phyloP scores from a whole-genome alignment of 2,329 filamentous ascomycete genomes.

The Aspergillus proliferans region DNA sequence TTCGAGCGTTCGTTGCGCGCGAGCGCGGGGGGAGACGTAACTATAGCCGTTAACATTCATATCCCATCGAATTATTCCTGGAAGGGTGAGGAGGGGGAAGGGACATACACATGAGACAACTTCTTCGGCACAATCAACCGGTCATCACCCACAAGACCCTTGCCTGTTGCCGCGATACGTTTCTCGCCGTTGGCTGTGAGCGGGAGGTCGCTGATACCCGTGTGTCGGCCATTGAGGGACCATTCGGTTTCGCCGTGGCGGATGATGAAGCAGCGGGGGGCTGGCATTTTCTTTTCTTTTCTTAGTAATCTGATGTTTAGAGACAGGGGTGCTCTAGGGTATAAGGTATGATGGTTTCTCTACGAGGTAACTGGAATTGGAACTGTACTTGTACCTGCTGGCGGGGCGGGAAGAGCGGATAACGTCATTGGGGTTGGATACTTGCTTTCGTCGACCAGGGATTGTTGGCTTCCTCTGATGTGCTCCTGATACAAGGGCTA shows the following conservation, averaged over 20 bases:
- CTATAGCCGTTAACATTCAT: constrained; percentile 24
- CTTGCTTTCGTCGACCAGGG: no score
- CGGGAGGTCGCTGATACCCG: constrained; percentile 77
- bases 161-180: constrained; percentile 68
- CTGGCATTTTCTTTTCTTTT: constrained; percentile 35
- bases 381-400: no score
- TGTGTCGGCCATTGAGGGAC: constrained; percentile 82
- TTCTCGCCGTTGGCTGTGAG: constrained; percentile 76
- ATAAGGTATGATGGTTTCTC: not conserved
- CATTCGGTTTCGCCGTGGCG: constrained; percentile 95
- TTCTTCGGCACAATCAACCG: constrained; percentile 77
- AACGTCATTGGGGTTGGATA: no score
- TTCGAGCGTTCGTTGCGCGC: constrained; percentile 85
- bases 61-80: not conserved
- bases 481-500: no score
- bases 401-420: no score
- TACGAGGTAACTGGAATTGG: not conserved
- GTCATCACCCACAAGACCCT: constrained; percentile 76
- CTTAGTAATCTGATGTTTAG: not conserved
- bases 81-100: not conserved
- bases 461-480: no score
- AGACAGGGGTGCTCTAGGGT: not conserved
- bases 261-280: constrained; percentile 69
- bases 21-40: constrained; percentile 79
- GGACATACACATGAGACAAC: constrained; percentile 71